Conservation (phyloP, 495 filamentous ascomycete species). For the Haplographium delicatum region DNA sequence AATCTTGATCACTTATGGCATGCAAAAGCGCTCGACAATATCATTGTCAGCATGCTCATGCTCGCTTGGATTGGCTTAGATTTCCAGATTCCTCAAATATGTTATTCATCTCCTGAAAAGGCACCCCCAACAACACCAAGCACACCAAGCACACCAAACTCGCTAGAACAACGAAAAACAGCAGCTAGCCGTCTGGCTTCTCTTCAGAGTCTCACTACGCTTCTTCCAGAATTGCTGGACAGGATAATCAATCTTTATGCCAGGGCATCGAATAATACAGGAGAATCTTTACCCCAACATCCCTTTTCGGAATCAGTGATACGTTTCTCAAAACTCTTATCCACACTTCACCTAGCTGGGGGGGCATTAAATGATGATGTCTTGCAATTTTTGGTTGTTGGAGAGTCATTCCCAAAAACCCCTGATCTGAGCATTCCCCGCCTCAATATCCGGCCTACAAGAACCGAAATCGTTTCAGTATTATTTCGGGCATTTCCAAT, state of each 20-base stretch:
- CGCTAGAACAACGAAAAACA: constrained; percentile 40
- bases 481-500: constrained; percentile 70
- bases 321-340: constrained; percentile 68
- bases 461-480: constrained; percentile 62
- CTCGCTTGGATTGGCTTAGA: constrained; percentile 80
- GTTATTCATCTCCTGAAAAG: constrained; percentile 44
- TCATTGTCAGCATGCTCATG: constrained; percentile 75
- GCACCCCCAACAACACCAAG: constrained; percentile 5
- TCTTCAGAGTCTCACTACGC: constrained; percentile 54
- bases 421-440: constrained; percentile 29
- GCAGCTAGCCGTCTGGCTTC: constrained; percentile 49
- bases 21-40: constrained; percentile 87
- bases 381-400: constrained; percentile 61
- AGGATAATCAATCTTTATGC: constrained; percentile 79
- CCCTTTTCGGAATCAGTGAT: constrained; percentile 79
- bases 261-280: constrained; percentile 65
- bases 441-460: constrained; percentile 45
- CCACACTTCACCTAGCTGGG: constrained; percentile 61
- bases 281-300: constrained; percentile 75
- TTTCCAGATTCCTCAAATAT: constrained; percentile 66
- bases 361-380: constrained; percentile 64
- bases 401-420: constrained; percentile 36
- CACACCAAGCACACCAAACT: constrained; percentile 25
- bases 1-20: constrained; percentile 94
- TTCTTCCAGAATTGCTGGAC: constrained; percentile 72